Evolutionary conservation across 148 eudicot species (phyloP).

Genomic region (Cornus controversa): DNA sequence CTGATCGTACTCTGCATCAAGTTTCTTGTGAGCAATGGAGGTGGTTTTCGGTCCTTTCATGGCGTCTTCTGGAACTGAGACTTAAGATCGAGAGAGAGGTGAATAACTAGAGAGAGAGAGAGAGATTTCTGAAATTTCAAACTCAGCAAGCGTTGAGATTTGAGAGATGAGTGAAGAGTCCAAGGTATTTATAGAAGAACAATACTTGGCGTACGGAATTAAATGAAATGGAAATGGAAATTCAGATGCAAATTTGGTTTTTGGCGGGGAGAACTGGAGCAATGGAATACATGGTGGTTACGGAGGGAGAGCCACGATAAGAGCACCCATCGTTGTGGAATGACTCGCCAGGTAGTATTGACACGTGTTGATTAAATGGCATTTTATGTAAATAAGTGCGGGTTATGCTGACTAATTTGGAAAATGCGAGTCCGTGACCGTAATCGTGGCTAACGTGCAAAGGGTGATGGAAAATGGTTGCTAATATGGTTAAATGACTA

Average conservation of each 20-base stretch:
- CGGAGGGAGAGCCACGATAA: neutral
- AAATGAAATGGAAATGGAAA: neutral
- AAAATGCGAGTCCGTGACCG: too few species aligned
- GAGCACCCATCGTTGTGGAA: neutral
- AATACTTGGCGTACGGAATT: too few species aligned
- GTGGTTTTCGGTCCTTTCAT: conserved; percentile 15
- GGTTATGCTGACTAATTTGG: too few species aligned
- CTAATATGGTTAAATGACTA: too few species aligned
- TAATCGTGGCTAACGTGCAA: too few species aligned
- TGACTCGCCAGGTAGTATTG: neutral
- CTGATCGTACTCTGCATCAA: conserved; percentile 5
- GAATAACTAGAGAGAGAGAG: neutral
- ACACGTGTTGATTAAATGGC: neutral
- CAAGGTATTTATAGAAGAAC: neutral
- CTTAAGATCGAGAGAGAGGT: neutral
- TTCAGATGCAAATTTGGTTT: conserved; percentile 1
- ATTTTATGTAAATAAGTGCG: too few species aligned
- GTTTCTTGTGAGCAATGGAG: conserved; percentile 9
- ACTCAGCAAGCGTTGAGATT: neutral
- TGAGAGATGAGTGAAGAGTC: neutral
- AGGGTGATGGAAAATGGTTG: too few species aligned
- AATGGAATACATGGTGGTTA: neutral
- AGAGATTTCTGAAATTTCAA: neutral
- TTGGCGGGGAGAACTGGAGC: neutral
- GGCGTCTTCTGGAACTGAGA: neutral